Base-by-base conservation (phyloP, 768 basidiomycete species). In the Tricholoma sp. region DNA sequence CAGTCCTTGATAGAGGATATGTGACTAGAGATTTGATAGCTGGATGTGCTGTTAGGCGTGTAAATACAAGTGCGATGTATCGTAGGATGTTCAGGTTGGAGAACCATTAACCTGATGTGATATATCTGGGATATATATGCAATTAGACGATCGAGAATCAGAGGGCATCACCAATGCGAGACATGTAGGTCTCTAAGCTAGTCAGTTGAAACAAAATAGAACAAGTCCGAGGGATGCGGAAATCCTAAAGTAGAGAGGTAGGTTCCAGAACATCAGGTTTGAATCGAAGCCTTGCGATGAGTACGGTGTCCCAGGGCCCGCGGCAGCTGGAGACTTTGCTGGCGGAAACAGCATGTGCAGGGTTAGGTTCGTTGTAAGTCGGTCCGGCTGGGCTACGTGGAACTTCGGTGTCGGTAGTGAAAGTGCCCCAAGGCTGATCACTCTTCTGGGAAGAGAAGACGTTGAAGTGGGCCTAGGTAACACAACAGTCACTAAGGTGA, bases 401-500 rank as follows among this genome's bases (percentile, higher is more conserved):
- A 8, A 74, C 63, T 12, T 80, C 75, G 0, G 74, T 77, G 66
- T 86, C 80, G 50, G 81, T 79, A 2, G 83, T 81, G 66, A 89
- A 91, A 13, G 77, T 77, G 6, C 91, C 91, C 91, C 91, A 94
- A 1, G 83, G 80, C 44, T 83, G 78, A 3, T 84, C 83, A 31
- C 65, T 63, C 55, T 70, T 76, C 2, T 79, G 71, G 1, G 77
- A 70, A 3, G 80, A 71, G 64, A 82, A 85, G 11, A 89, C 84
- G 56, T 88, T 87, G 72, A 92, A 91, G 65, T 86, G 82, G 5
- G 76, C 81, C 77, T 86, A 62, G 18, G 41, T 3, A 50, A 24
- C 54, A 47, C 18, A 56, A 7, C 2, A 3, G 48, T 39, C 31
- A 29, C 5, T 11, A 44, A n/a, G 29, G 28, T 29, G 36, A 55